phyloP scores from a whole-genome alignment of 768 basidiomycete species.

The Stropharia rugosoannulata region DNA sequence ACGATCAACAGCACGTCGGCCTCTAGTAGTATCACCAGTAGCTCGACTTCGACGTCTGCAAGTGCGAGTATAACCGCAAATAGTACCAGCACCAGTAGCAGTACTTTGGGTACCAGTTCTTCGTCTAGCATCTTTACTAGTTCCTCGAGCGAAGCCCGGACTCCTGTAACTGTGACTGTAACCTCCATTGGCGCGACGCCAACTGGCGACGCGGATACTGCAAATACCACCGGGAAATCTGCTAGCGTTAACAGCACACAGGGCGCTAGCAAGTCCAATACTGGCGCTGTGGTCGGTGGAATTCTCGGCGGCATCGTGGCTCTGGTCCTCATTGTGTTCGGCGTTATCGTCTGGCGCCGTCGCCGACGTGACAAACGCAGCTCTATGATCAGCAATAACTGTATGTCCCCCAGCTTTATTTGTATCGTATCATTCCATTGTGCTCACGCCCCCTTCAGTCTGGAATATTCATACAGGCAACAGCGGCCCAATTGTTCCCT shows the following conservation, averaged over 20 bases:
- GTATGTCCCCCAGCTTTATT: not conserved
- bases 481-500: not conserved
- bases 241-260: not conserved
- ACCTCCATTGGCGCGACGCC: not conserved
- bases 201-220: not conserved
- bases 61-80: not conserved
- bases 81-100: not conserved
- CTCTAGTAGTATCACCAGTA: not conserved
- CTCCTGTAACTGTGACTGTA: slow-evolving; percentile 5
- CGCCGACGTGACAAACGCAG: slow-evolving; percentile 1
- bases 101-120: not conserved
- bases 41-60: not conserved
- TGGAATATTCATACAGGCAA: not conserved
- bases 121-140: not conserved
- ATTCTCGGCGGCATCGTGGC: slow-evolving; percentile 16
- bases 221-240: not conserved
- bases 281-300: slow-evolving; percentile 21
- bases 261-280: slow-evolving; percentile 2
- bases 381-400: not conserved
- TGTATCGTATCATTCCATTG: not conserved
- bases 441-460: not conserved
- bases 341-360: slow-evolving; percentile 12
- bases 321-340: slow-evolving; percentile 12
- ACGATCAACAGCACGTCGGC: not conserved
- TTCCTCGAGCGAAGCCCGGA: not conserved